Conservation (phyloP, 2,329 filamentous ascomycete genomes). For the Raffaelea deltoideospora region DNA sequence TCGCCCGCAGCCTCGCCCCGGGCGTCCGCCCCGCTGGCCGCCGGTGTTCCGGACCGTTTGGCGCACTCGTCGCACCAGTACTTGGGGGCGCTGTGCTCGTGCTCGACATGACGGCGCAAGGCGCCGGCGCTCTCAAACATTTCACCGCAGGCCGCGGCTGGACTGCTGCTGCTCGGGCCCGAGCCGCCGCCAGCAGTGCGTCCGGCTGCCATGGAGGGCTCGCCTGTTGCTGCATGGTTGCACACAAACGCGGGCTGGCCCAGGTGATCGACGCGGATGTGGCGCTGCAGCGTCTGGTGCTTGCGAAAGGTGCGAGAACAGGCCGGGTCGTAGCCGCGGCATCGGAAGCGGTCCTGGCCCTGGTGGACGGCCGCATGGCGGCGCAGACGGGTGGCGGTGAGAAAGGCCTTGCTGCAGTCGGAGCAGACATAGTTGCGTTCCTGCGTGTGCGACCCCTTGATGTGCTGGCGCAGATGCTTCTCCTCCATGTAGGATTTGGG, state of each 20-base stretch:
- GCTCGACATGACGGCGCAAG: conserved; percentile 55
- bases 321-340: conserved; percentile 48
- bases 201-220: too few relatives aligned
- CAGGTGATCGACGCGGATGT: conserved; percentile 64
- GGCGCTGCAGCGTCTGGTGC: conserved; percentile 69
- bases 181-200: conserved; percentile 10
- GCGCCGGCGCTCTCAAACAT: conserved; percentile 61
- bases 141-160: conserved; percentile 33
- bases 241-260: conserved; percentile 59
- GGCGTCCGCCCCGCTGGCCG: conserved; percentile 10
- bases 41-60: too few relatives aligned
- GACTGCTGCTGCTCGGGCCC: neutral
- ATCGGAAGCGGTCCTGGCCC: conserved; percentile 60
- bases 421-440: conserved; percentile 57
- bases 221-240: too few relatives aligned
- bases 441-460: conserved; percentile 65
- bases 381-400: conserved; percentile 62
- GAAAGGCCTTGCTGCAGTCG: conserved; percentile 70
- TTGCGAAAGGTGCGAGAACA: conserved; percentile 76
- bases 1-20: conserved; percentile 22
- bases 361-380: conserved; percentile 68
- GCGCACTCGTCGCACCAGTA: conserved; percentile 70
- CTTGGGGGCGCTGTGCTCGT: conserved; percentile 52
- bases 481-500: conserved; percentile 74
- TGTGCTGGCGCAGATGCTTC: conserved; percentile 73